Conservation (phyloP, 768 basidiomycete species). For the Leccinum subgranulosum region DNA sequence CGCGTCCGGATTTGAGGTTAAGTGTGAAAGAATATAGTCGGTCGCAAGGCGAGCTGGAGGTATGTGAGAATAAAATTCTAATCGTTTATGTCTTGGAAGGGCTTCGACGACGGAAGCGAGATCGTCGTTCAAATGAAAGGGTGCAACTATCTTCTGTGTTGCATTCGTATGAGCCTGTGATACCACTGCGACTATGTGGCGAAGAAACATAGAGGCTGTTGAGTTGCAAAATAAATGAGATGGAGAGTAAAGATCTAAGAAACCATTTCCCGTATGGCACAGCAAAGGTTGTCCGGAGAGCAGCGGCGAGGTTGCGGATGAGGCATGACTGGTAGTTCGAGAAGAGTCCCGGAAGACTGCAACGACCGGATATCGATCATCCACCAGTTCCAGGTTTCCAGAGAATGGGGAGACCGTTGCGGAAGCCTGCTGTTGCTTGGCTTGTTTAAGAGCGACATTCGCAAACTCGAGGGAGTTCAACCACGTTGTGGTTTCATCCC, state of each 20-base stretch:
- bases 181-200: slow-evolving; percentile 13
- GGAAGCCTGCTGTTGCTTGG: background rate
- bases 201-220: slow-evolving; percentile 13
- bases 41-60: slow-evolving; percentile 19
- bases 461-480: slow-evolving; percentile 8
- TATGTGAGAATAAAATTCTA: slow-evolving; percentile 15
- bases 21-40: slow-evolving; percentile 23
- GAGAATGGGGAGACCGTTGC: background rate
- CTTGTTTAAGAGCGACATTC: slow-evolving; percentile 3
- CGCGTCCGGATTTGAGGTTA: slow-evolving; percentile 10
- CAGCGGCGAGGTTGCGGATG: background rate
- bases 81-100: slow-evolving; percentile 8
- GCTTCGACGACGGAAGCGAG: slow-evolving; percentile 19
- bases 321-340: background rate
- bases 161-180: slow-evolving; percentile 1
- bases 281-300: slow-evolving; percentile 8
- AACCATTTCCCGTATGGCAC: slow-evolving; percentile 2
- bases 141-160: slow-evolving; percentile 7
- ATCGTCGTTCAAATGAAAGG: slow-evolving; percentile 7
- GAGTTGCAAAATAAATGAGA: slow-evolving; percentile 13
- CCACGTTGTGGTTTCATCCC: slow-evolving; percentile 21
- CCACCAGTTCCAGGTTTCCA: background rate
- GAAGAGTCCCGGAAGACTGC: slow-evolving; percentile 16
- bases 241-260: slow-evolving; percentile 15
- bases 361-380: slow-evolving; percentile 8